Base-by-base conservation (phyloP, 129 eudicot species). In the Ambrosia artemisiifolia region DNA sequence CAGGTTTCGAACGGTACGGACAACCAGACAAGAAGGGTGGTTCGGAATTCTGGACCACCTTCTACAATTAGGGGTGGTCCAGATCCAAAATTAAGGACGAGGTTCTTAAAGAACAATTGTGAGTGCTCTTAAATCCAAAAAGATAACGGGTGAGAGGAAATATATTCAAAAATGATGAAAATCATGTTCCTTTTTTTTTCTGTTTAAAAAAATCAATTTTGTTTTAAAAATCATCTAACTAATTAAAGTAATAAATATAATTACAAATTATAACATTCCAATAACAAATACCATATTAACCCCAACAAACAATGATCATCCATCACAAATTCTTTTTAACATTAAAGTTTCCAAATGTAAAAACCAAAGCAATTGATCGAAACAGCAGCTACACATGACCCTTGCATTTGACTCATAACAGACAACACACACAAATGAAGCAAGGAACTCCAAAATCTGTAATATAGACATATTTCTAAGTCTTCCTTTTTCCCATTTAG, bases 311-410 rank as follows among this genome's bases (percentile, higher is more conserved):
- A 4, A 47, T 75, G 36, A 75, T 40, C 35, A 51, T 17, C 61
- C 68, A 70, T 62, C 66, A 51, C 77, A 63, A 62, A 63, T 50
- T 28, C 28, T 8, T 20, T 20, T 7, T 63, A 14, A 40, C 49
- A 75, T 55, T 47, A 24, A 65, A 32, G 51, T 67, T 77, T 70
- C 63, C 54, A 16, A 78, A 24, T 14, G 72, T 24, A 70, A 50
- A 50, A 78, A 78, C 47, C 72, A 63, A 70, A 62, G 67, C 48
- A 70, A 78, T 4, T 17, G 72, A 60, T 63, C 71, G 42, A 69
- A 70, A 77, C 48, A 62, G 35, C 48, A 62, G 35, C 71, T 77
- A 70, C 76, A 77, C 71, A 70, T 62, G 65, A 77, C 71, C 81
- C 32, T 76, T 62, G 71, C 59, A 11, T 78, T 70, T 63, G 72